phyloP scores from a whole-genome alignment of 2,329 filamentous ascomycete genomes.

The Calonectria honghensis region DNA sequence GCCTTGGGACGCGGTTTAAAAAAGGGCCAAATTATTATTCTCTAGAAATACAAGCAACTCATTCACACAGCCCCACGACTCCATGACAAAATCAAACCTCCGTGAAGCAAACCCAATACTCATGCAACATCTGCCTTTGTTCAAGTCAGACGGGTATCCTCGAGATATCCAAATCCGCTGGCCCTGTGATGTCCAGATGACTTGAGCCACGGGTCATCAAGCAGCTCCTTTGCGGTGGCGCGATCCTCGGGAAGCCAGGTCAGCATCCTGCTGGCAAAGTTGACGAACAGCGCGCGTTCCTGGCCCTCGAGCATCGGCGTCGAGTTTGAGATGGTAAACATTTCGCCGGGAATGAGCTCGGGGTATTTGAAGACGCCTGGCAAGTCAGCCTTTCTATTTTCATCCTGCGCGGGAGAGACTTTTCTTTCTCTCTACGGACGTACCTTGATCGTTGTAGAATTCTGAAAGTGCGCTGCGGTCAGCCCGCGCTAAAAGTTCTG shows the following conservation, averaged over 20 bases:
- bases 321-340: conserved; percentile 45
- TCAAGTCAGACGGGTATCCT: conserved; percentile 44
- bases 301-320: conserved; percentile 50
- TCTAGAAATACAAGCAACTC: not conserved
- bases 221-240: conserved; percentile 55
- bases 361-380: conserved; percentile 49
- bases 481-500: conserved; percentile 50
- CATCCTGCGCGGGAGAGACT: not conserved
- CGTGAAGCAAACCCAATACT: not conserved
- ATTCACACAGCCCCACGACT: not conserved
- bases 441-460: conserved; percentile 51
- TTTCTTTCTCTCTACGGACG: not conserved
- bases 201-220: conserved; percentile 57
- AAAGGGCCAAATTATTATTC: not conserved
- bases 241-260: conserved; percentile 56
- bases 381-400: conserved; percentile 24
- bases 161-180: conserved; percentile 44
- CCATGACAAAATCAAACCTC: not conserved
- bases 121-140: not conserved
- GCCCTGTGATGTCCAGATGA: conserved; percentile 33
- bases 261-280: conserved; percentile 56
- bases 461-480: conserved; percentile 45
- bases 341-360: conserved; percentile 48
- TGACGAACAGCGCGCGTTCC: conserved; percentile 53
- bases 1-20: too few species aligned